Conservation (phyloP, 306 rosid species). For the Bauhinia variegata region DNA sequence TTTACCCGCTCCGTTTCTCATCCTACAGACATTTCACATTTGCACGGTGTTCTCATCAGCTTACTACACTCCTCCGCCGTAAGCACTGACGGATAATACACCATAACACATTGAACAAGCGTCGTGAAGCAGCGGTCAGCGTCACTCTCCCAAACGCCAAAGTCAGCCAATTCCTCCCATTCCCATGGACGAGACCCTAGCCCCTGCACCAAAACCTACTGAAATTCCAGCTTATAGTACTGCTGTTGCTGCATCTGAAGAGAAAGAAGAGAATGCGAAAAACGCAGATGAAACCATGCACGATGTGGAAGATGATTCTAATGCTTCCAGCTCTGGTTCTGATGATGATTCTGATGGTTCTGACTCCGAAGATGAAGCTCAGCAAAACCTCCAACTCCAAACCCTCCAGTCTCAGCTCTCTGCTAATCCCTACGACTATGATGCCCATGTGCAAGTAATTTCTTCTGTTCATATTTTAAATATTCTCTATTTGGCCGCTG, state of each 20-base stretch:
- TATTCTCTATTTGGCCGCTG: slow-evolving; percentile 1
- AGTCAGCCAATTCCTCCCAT: background rate
- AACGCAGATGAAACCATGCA: slow-evolving; percentile 43
- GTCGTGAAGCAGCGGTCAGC: too few species aligned
- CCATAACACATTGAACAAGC: too few species aligned
- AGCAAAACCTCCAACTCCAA: slow-evolving; percentile 64
- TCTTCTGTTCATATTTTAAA: background rate
- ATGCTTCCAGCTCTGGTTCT: slow-evolving; percentile 1
- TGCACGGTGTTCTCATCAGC: too few species aligned
- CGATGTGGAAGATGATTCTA: slow-evolving; percentile 37
- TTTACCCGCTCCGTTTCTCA: too few species aligned
- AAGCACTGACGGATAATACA: too few species aligned
- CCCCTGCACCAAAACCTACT: slow-evolving; percentile 2
- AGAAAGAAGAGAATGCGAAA: background rate
- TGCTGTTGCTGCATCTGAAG: slow-evolving; percentile 13
- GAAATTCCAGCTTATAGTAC: background rate
- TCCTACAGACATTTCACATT: too few species aligned
- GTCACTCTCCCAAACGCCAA: background rate
- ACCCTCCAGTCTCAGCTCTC: slow-evolving; percentile 64
- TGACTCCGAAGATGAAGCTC: slow-evolving; percentile 63
- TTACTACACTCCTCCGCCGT: too few species aligned
- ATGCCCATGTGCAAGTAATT: slow-evolving; percentile 64
- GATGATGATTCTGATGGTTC: slow-evolving; percentile 39
- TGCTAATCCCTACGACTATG: slow-evolving; percentile 72
- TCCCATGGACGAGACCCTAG: slow-evolving; percentile 51